phyloP scores from a whole-genome alignment of 2,329 filamentous ascomycete species.

The Aspergillus ruber region DNA sequence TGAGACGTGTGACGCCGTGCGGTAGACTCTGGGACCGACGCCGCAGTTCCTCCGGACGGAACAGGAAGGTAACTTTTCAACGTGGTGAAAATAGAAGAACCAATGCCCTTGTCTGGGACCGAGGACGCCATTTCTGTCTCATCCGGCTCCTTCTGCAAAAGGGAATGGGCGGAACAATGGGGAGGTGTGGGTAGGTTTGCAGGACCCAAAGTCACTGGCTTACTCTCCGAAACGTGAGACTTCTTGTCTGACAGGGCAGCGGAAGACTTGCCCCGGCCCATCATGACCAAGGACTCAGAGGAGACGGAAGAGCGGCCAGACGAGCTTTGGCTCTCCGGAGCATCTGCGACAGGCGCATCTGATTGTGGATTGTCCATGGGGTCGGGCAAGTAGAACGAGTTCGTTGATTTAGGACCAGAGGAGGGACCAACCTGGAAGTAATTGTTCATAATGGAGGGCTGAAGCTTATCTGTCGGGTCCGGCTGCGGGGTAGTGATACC shows the following conservation, averaged over 20 bases:
- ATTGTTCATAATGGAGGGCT: constrained; percentile 88
- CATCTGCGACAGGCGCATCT: constrained; percentile 17
- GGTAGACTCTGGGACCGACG: constrained; percentile 26
- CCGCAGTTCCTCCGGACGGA: constrained; percentile 21
- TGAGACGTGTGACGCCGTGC: constrained; percentile 42
- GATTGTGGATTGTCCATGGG: constrained; percentile 20
- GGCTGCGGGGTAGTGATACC: constrained; percentile 90
- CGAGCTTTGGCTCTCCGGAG: constrained; percentile 18
- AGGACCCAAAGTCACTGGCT: constrained; percentile 25
- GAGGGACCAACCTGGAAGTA: constrained; percentile 99
- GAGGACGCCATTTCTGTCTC: constrained; percentile 34
- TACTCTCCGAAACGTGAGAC: constrained; percentile 17
- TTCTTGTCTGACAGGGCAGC: constrained; percentile 19
- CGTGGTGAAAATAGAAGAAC: constrained; percentile 36
- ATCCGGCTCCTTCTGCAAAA: constrained; percentile 39
- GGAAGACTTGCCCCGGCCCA: constrained; percentile 30
- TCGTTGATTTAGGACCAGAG: constrained; percentile 61
- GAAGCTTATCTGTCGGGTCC: constrained; percentile 87
- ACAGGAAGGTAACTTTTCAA: constrained; percentile 39
- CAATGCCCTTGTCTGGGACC: constrained; percentile 31
- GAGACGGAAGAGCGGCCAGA: constrained; percentile 23
- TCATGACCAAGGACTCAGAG: constrained; percentile 37
- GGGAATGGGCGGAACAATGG: constrained; percentile 37
- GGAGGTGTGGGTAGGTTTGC: constrained; percentile 39
- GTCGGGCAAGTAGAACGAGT: constrained; percentile 32